Evolutionary conservation across 768 basidiomycete genomes (phyloP), one percentile per base, ranked within the genome.

Genomic region (Boletus huronensis): DNA sequence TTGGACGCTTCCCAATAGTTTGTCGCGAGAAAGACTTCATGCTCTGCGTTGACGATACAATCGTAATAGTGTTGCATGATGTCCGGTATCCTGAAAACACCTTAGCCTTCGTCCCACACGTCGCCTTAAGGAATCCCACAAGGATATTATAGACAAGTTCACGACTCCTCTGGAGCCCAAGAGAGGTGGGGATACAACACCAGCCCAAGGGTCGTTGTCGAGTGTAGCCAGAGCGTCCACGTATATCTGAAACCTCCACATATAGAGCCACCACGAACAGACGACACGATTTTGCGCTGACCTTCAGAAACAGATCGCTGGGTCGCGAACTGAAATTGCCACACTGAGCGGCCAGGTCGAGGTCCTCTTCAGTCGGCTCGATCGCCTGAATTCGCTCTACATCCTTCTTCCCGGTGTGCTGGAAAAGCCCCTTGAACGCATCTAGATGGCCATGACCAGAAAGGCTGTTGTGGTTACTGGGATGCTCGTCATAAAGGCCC

Each of bases 61-160:
- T 83, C 79, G 19, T 78, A 75, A 70, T 86, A 84, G 62, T 88
- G 87, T 49, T 79, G 76, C 77, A 87, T 85, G 59, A 88, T 88
- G 61, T 88, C 87, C 0, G 87, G 84, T 42, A 87, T 83, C 40
- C 78, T 82, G 55, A 8, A 54, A 35, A 48, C 13, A 21, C 14
- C 35, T 68, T 8, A 63, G 60, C 19, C 29, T 36, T 29, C 21
- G 48, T 7, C 54, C 58, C 48, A 21, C 40, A 48, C 26, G 2
- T 44, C 25, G 6, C 29, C 16, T 26, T 29, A 9, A 25, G 25
- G 13, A 43, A 43, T 61, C 78, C 17, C 64, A 77, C 75, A 82
- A 70, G 17, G 84, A 85, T 61, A 87, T 74, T 60, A 87, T 77
- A 7, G 79, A 73, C 32, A 87, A 71, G 14, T 84, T 86, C 31